Evolutionary conservation across 2,329 filamentous ascomycete genomes (phyloP).

Genomic region (Cucurbitaria berberidis): DNA sequence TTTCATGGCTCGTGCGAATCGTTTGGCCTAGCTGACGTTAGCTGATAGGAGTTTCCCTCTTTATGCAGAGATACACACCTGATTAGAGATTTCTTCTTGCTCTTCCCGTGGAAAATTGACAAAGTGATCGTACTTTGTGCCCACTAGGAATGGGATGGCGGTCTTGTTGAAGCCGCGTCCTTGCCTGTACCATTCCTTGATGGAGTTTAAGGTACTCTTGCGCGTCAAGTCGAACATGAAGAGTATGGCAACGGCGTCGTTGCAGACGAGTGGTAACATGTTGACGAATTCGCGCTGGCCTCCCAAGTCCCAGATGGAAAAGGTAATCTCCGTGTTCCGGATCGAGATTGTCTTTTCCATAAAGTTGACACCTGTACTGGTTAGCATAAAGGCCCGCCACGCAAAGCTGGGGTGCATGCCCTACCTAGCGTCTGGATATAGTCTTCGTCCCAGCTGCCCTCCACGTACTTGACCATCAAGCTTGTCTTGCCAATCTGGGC

Average conservation of each 20-base stretch:
- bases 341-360: slow-evolving; percentile 99
- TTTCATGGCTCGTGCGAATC: slow-evolving; percentile 98
- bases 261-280: slow-evolving; percentile 99
- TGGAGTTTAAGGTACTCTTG: slow-evolving; percentile 98
- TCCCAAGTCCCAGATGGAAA: slow-evolving; percentile 98
- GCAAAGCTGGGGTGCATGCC: slow-evolving; percentile 19
- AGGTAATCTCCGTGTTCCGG: slow-evolving; percentile 98
- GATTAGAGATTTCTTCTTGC: slow-evolving; percentile 97
- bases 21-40: slow-evolving; percentile 69
- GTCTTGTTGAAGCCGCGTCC: slow-evolving; percentile 99
- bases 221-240: slow-evolving; percentile 99
- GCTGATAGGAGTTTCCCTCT: not conserved
- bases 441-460: slow-evolving; percentile 99
- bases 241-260: slow-evolving; percentile 95
- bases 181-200: slow-evolving; percentile 99
- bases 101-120: slow-evolving; percentile 98
- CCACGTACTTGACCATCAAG: slow-evolving; percentile 99
- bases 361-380: slow-evolving; percentile 83
- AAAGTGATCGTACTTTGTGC: slow-evolving; percentile 99
- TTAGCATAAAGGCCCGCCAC: slow-evolving; percentile 21
- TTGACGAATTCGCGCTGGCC: slow-evolving; percentile 99
- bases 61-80: slow-evolving; percentile 61
- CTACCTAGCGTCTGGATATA: slow-evolving; percentile 95
- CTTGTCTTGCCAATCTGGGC: slow-evolving; percentile 99
- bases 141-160: slow-evolving; percentile 95